Evolutionary conservation across 345 rosid genomes (phyloP).

Genomic region (Populus simonii): DNA sequence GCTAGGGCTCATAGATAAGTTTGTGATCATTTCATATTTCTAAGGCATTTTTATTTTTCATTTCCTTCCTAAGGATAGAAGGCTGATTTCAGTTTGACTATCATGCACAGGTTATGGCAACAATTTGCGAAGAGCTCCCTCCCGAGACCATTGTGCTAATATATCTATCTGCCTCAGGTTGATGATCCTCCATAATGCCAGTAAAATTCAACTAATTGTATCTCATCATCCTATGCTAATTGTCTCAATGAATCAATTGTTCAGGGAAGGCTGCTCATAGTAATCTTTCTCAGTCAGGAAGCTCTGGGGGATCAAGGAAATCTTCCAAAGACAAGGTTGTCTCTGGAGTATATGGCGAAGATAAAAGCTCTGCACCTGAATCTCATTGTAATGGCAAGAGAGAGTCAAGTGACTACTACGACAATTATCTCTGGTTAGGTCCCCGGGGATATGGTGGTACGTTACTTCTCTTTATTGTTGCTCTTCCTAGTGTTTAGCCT

Average conservation of each 20-base stretch:
- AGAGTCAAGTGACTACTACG: slow-evolving; percentile 41
- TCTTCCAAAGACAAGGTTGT: slow-evolving; percentile 57
- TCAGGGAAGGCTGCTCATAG: slow-evolving; percentile 59
- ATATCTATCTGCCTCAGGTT: slow-evolving; percentile 88
- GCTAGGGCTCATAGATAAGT: background rate
- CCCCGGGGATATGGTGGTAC: slow-evolving; percentile 70
- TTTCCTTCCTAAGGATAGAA: background rate
- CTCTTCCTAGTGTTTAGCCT: background rate
- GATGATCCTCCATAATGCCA: slow-evolving; percentile 20
- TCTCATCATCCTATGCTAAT: slow-evolving; percentile 9
- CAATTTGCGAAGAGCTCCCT: slow-evolving; percentile 82
- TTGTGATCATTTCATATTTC: background rate
- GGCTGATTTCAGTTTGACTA: slow-evolving; percentile 13
- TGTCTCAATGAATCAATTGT: slow-evolving; percentile 18
- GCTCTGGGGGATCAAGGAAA: slow-evolving; percentile 54
- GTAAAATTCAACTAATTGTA: slow-evolving; percentile 7
- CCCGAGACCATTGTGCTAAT: slow-evolving; percentile 74
- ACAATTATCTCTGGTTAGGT: slow-evolving; percentile 66
- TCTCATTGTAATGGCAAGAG: slow-evolving; percentile 51
- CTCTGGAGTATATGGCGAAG: slow-evolving; percentile 47
- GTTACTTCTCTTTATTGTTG: slow-evolving; percentile 23
- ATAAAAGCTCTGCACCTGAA: slow-evolving; percentile 43
- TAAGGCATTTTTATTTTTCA: background rate
- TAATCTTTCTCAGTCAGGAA: slow-evolving; percentile 39
- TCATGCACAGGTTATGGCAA: slow-evolving; percentile 74